Conservation (phyloP, 495 filamentous ascomycete species). For the Ramalina intermedia region DNA sequence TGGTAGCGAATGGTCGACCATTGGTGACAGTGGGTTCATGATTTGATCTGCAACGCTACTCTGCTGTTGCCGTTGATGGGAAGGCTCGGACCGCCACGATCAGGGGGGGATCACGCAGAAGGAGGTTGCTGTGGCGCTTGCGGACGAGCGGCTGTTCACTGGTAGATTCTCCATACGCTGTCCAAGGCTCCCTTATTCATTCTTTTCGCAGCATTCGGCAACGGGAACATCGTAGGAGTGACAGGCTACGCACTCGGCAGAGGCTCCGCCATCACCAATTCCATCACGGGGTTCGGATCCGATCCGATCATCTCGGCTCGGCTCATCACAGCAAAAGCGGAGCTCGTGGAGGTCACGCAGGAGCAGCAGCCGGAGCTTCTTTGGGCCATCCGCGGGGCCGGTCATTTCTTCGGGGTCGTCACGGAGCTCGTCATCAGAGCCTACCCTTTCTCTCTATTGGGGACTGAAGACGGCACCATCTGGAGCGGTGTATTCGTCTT, state of each 20-base stretch:
- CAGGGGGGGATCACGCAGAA: slow-evolving; percentile 19
- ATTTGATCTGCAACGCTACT: slow-evolving; percentile 23
- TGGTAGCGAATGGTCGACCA: slow-evolving; percentile 22
- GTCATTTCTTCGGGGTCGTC: slow-evolving; percentile 31
- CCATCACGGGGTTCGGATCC: slow-evolving; percentile 12
- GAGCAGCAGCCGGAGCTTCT: slow-evolving; percentile 22
- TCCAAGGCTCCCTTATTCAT: not conserved
- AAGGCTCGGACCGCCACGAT: slow-evolving; percentile 12
- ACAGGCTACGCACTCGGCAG: slow-evolving; percentile 17
- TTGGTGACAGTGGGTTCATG: slow-evolving; percentile 16
- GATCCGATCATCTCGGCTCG: slow-evolving; percentile 20
- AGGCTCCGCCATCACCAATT: slow-evolving; percentile 12
- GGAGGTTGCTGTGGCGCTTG: slow-evolving; percentile 13
- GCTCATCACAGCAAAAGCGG: slow-evolving; percentile 19
- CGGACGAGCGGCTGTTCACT: slow-evolving; percentile 12
- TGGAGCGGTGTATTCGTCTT: slow-evolving; percentile 17
- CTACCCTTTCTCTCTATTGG: slow-evolving; percentile 14
- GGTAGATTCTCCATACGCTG: not conserved
- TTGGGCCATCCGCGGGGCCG: slow-evolving; percentile 26
- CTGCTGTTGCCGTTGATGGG: slow-evolving; percentile 13
- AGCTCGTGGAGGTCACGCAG: slow-evolving; percentile 16
- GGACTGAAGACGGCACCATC: slow-evolving; percentile 10
- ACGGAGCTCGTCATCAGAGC: slow-evolving; percentile 20
- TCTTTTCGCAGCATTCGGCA: slow-evolving; percentile 15
- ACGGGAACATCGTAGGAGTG: slow-evolving; percentile 17